These are phyloP conservation scores for Quercus phellos DNA, from an alignment of 331 rosid species.

Conservation along the genomic window DNA sequence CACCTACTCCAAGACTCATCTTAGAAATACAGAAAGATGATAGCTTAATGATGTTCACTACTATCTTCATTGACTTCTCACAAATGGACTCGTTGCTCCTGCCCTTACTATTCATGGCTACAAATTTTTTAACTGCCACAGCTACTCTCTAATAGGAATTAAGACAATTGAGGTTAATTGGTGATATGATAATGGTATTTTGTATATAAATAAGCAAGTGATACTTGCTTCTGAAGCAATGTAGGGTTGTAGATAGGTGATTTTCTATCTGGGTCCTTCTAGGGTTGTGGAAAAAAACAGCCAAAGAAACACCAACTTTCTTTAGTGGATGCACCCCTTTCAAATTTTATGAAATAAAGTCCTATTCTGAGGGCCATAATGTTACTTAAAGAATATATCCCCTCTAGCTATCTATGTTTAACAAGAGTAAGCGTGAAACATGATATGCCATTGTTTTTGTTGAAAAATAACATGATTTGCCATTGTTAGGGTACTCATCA, in stretches of 20 bases:
- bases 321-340: constrained; percentile 33
- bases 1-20: constrained; percentile 19
- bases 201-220: constrained; percentile 18
- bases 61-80: constrained; percentile 59
- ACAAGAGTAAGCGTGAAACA: neutral
- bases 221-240: neutral
- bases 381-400: constrained; percentile 21
- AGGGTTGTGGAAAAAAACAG: constrained; percentile 15
- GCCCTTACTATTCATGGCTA: constrained; percentile 34
- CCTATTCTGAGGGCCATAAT: constrained; percentile 19
- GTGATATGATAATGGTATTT: neutral
- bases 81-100: constrained; percentile 43
- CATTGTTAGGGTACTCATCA: neutral
- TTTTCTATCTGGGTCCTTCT: constrained; percentile 10
- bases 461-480: neutral
- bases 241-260: constrained; percentile 2
- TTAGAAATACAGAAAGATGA: constrained; percentile 54
- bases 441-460: neutral
- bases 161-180: constrained; percentile 8
- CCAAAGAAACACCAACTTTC: constrained; percentile 7
- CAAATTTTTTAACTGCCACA: neutral
- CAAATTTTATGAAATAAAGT: constrained; percentile 24
- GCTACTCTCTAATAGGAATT: neutral
- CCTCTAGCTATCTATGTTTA: constrained; percentile 5
- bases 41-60: constrained; percentile 56